phyloP scores from a whole-genome alignment of 108 stramenopile genomes.

The Aurantiochytrium sp. region DNA sequence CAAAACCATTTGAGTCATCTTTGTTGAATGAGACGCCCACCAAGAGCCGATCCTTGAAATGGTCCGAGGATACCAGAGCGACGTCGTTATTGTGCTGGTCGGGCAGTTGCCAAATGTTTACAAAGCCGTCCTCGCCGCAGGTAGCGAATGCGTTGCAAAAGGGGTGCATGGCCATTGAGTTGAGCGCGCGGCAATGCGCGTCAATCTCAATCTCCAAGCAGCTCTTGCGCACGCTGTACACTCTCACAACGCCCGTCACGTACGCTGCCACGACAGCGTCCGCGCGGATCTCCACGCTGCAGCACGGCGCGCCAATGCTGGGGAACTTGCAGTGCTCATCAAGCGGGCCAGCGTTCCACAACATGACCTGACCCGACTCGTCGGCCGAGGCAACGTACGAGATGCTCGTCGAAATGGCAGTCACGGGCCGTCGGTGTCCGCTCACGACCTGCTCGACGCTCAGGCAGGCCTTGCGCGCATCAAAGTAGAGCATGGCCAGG shows the following conservation, averaged over 20 bases:
- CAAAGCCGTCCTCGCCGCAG: background rate
- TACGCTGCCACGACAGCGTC: background rate
- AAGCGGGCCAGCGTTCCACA: background rate
- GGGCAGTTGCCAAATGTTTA: conserved; percentile 4
- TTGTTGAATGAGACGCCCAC: background rate
- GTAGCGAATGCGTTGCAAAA: background rate
- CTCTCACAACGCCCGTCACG: background rate
- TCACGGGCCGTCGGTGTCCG: background rate
- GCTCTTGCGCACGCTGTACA: background rate
- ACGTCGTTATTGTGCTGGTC: background rate
- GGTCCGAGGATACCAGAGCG: background rate
- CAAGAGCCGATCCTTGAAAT: background rate
- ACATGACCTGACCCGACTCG: background rate
- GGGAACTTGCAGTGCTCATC: background rate
- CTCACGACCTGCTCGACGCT: background rate
- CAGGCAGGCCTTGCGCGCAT: background rate
- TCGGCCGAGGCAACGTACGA: background rate
- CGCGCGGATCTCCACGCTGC: background rate
- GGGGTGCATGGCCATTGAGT: background rate
- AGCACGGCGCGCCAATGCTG: background rate
- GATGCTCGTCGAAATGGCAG: background rate
- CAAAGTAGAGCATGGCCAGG: background rate
- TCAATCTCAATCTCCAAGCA: background rate
- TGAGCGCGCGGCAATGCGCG: conserved; percentile 1
- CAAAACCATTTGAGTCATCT: background rate